These are phyloP conservation scores for Tricholoma matsutake DNA, from an alignment of 768 basidiomycete genomes.

Conservation along the genomic window DNA sequence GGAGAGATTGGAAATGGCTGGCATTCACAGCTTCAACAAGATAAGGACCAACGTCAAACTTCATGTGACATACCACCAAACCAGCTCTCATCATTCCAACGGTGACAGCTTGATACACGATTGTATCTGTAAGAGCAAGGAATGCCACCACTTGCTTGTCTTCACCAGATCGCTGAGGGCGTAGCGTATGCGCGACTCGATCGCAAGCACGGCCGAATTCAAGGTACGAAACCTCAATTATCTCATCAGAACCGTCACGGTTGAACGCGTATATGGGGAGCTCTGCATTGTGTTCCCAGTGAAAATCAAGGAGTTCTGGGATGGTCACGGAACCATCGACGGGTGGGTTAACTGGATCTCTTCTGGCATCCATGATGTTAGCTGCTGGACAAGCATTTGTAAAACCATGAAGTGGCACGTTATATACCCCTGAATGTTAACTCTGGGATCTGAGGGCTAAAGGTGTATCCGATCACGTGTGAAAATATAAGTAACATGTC, in stretches of 20 bases:
- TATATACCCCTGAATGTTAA: too few species aligned
- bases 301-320: slow-evolving; percentile 17
- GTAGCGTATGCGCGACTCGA: slow-evolving; percentile 31
- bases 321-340: neutral
- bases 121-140: slow-evolving; percentile 21
- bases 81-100: slow-evolving; percentile 30
- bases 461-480: too few species aligned
- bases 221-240: slow-evolving; percentile 27
- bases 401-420: too few species aligned
- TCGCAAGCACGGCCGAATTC: slow-evolving; percentile 41
- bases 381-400: too few species aligned
- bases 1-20: slow-evolving; percentile 40
- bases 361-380: neutral
- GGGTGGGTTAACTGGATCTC: neutral
- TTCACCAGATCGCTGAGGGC: slow-evolving; percentile 21
- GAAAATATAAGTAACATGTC: too few species aligned
- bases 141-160: slow-evolving; percentile 27
- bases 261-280: slow-evolving; percentile 18
- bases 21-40: too few species aligned
- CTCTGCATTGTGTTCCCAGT: slow-evolving; percentile 17
- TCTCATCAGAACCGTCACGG: slow-evolving; percentile 12
- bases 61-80: slow-evolving; percentile 20
- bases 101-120: slow-evolving; percentile 35
- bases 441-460: too few species aligned
- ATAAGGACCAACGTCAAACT: too few species aligned